Percentiles rank a stretch among this genome's conserved stretches.
phyloP scores from a whole-genome alignment of 2,329 filamentous ascomycete species.

The Colletotrichum theobromicola region DNA sequence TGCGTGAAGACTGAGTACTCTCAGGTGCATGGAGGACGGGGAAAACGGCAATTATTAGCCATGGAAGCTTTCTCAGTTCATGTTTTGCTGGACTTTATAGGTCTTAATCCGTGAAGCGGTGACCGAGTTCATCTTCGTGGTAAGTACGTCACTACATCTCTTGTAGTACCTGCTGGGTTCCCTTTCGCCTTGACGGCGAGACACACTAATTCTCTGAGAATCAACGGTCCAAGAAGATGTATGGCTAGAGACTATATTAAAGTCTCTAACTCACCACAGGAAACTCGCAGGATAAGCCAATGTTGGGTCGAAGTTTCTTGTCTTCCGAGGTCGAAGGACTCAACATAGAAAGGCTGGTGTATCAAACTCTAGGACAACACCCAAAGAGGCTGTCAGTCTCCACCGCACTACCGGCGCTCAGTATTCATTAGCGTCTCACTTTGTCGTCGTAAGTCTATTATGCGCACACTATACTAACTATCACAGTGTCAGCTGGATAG shows the following conservation, averaged over 20 bases:
- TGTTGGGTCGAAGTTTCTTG: too few relatives aligned
- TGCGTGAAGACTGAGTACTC: too few relatives aligned
- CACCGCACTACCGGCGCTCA: neutral
- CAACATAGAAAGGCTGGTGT: neutral
- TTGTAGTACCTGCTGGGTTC: too few relatives aligned
- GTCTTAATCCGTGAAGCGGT: neutral
- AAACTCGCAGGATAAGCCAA: neutral
- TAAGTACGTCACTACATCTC: neutral
- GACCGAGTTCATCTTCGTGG: neutral
- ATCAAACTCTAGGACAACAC: neutral
- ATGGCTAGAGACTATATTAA: neutral
- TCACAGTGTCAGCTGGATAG: neutral
- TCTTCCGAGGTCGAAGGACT: too few relatives aligned
- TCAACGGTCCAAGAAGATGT: too few relatives aligned
- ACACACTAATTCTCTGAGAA: too few relatives aligned
- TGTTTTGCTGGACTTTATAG: neutral
- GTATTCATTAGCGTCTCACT: neutral
- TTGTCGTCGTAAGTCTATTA: neutral
- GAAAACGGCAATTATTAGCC: too few relatives aligned
- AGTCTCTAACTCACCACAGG: neutral
- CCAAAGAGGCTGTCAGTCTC: neutral
- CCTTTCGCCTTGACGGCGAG: rapidly evolving
- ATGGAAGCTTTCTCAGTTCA: neutral
- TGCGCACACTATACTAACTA: neutral
- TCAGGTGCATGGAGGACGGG: too few relatives aligned